Conservation (phyloP, 805 yeast genomes). For the Candida railenensis region DNA sequence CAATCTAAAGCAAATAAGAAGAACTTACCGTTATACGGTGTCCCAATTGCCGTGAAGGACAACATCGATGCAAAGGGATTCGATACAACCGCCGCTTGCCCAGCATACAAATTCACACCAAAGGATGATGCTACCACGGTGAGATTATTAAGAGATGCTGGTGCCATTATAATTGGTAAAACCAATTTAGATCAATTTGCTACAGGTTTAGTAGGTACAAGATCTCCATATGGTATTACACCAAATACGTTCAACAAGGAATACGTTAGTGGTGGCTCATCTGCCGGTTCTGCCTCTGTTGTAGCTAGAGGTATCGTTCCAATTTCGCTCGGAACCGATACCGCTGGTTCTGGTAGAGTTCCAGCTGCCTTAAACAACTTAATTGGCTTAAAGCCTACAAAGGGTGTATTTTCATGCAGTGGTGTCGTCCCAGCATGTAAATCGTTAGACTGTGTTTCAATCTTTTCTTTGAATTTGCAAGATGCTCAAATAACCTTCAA, state of each 20-base stretch:
- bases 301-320: slow-evolving; percentile 92
- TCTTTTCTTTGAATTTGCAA: slow-evolving; percentile 70
- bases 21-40: slow-evolving; percentile 79
- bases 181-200: slow-evolving; percentile 97
- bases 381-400: slow-evolving; percentile 90
- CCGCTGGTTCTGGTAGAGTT: slow-evolving; percentile 97
- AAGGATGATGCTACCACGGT: slow-evolving; percentile 75
- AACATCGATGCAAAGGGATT: slow-evolving; percentile 85
- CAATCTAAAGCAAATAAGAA: slow-evolving; percentile 58
- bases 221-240: slow-evolving; percentile 93
- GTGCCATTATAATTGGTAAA: slow-evolving; percentile 91
- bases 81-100: slow-evolving; percentile 94
- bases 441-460: slow-evolving; percentile 88
- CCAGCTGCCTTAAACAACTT: slow-evolving; percentile 94
- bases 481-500: slow-evolving; percentile 83
- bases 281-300: slow-evolving; percentile 92
- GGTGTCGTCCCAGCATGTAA: slow-evolving; percentile 99
- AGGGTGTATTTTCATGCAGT: slow-evolving; percentile 77
- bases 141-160: slow-evolving; percentile 70
- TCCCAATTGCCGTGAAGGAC: slow-evolving; percentile 93
- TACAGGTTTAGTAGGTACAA: slow-evolving; percentile 92
- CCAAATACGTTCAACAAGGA: slow-evolving; percentile 71
- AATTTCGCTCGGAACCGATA: slow-evolving; percentile 88
- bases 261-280: slow-evolving; percentile 93
- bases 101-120: slow-evolving; percentile 73